Conservation (phyloP, 2,329 filamentous ascomycete species). For the Phaeosphaeria sp. region DNA sequence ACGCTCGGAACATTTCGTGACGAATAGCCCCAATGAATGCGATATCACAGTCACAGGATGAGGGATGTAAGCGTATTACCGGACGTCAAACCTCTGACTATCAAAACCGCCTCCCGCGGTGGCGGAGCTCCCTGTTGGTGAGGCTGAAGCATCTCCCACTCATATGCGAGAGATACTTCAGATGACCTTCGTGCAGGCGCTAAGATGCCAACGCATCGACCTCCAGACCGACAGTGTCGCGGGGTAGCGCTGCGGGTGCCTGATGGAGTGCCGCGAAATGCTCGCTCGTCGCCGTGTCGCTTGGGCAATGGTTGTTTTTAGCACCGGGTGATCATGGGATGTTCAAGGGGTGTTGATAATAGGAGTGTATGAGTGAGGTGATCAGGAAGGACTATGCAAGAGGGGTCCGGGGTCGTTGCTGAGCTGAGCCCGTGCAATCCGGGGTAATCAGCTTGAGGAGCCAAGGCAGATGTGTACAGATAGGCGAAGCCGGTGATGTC, state of each 20-base stretch:
- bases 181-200: conserved; percentile 46
- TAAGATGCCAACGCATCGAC: conserved; percentile 49
- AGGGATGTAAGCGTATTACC: conserved; percentile 44
- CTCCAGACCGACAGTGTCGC: conserved; percentile 42
- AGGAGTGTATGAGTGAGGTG: conserved; percentile 6
- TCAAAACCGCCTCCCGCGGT: conserved; percentile 45
- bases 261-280: conserved; percentile 32
- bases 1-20: conserved; percentile 27
- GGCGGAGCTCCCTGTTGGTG: conserved; percentile 43
- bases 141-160: conserved; percentile 45
- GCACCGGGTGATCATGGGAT: conserved; percentile 31
- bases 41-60: conserved; percentile 39
- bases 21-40: conserved; percentile 24
- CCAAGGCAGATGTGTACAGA: conserved; percentile 3
- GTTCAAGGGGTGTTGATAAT: conserved; percentile 16
- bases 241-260: conserved; percentile 45
- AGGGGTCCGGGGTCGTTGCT: conserved; percentile 11
- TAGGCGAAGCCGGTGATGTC: conserved; percentile 17
- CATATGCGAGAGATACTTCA: conserved; percentile 35
- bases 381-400: conserved; percentile 3
- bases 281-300: conserved; percentile 17
- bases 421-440: conserved; percentile 25
- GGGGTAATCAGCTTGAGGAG: conserved; percentile 12
- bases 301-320: conserved; percentile 38
- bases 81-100: conserved; percentile 48